These are phyloP conservation scores for Litsea cubeba DNA, from an alignment of 164 flowering plant genomes.

Conservation along the genomic window DNA sequence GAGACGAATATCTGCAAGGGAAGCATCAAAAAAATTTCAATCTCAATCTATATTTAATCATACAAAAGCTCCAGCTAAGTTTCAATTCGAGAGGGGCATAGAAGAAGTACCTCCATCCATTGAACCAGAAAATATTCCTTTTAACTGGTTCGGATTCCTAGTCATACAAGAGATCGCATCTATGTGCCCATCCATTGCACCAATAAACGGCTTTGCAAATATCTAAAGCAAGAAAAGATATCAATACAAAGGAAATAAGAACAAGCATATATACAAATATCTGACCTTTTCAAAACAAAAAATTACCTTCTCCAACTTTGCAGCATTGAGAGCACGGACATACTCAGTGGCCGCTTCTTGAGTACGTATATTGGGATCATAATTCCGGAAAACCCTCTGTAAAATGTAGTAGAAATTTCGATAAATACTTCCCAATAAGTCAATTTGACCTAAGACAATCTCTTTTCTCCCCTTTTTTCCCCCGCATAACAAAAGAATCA, in stretches of 20 bases:
- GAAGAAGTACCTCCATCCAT: constrained; percentile 85
- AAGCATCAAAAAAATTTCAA: neutral
- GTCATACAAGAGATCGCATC: constrained; percentile 91
- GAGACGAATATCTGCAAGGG: constrained; percentile 81
- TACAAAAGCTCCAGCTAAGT: neutral
- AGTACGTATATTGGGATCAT: constrained; percentile 68
- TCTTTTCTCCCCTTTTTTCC: neutral
- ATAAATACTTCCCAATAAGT: neutral
- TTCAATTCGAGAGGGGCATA: neutral
- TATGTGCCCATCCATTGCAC: constrained; percentile 90
- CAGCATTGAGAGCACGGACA: constrained; percentile 83
- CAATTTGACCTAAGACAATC: neutral
- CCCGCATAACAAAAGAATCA: neutral
- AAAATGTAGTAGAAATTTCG: neutral
- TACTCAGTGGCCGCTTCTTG: constrained; percentile 88
- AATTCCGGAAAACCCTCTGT: constrained; percentile 81
- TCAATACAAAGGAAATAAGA: neutral
- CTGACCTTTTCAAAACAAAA: neutral
- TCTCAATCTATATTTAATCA: neutral
- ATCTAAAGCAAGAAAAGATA: constrained; percentile 36
- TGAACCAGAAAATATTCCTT: constrained; percentile 91
- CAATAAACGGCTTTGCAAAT: constrained; percentile 88
- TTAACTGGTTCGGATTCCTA: constrained; percentile 77
- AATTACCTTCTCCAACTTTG: constrained; percentile 81
- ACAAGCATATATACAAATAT: neutral